Conservation (phyloP, 768 basidiomycete species). For the Suillus clintonianus region DNA sequence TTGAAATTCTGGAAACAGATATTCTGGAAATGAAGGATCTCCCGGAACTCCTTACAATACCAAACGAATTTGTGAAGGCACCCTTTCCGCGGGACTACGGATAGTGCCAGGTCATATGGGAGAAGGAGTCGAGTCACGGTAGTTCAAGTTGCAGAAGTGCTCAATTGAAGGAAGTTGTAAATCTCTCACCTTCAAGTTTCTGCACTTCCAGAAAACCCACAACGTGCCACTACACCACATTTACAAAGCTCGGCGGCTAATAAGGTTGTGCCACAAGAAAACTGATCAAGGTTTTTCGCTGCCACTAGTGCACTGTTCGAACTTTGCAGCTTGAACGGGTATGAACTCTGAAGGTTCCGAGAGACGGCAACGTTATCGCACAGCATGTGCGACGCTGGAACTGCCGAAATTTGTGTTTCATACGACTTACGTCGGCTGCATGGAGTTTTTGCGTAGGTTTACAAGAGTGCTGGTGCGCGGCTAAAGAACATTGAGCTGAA, state of each 20-base stretch:
- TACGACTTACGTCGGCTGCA: background rate
- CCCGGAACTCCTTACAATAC: background rate
- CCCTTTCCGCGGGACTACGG: background rate
- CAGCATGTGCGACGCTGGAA: background rate
- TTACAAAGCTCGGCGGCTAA: background rate
- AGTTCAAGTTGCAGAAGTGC: background rate
- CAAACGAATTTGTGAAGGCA: background rate
- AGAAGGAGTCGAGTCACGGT: background rate
- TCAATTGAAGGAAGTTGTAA: background rate
- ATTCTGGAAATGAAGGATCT: background rate
- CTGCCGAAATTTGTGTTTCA: background rate
- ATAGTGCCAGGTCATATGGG: background rate
- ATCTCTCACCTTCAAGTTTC: slow-evolving; percentile 1
- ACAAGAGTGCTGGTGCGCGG: background rate
- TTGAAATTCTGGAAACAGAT: background rate
- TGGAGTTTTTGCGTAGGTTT: background rate
- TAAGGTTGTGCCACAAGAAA: background rate
- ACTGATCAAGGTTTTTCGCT: background rate
- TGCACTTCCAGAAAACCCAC: background rate
- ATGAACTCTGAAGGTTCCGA: background rate
- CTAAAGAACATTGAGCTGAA: background rate
- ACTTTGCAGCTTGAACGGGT: background rate
- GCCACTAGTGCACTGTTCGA: no score
- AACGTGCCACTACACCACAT: background rate
- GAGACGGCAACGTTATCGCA: background rate